Base-by-base conservation (phyloP, 139 green algal genomes). In the Auxenochlorella pyrenoidosa region DNA sequence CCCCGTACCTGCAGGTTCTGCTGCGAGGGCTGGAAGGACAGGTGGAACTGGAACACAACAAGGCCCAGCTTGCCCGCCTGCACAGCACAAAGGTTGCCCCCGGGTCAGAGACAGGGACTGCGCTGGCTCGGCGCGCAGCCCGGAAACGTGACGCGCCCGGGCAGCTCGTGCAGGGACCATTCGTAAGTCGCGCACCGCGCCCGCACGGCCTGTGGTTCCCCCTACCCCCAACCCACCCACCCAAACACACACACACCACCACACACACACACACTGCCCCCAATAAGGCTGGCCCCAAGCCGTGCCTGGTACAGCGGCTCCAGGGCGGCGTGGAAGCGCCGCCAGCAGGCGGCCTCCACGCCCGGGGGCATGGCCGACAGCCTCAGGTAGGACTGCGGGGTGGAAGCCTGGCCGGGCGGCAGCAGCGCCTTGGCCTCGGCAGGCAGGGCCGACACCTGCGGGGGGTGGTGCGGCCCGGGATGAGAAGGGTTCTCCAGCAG, bases 31-130 rank as follows among this genome's bases (percentile, higher is more conserved):
- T 40, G 26, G 71, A 93, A 93, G 51, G 44, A 73, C 6, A 93
- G 83, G 38, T 92, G 91, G 85, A 92, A 93, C 82, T 93, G 89
- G 65, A 94, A 94, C 18, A 93, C 34, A 38, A 94, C 82, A 6
- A 60, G 72, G 32, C 90, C 91, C 83, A 94, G 73, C 30, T 77
- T 65, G 22, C 71, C 13, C 28, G 72, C 75, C 54, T 63, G 54
- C 54, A 63, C 15, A 54, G 47, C 47, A 54, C n/a, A 54, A 10
- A 10, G 47, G 47, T 18, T 54, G 47, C 47, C 10, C 47, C 47
- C 47, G 47, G 6, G 47, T 10, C n/a, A n/a, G n/a, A 54, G 47
- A 10, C 47, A 54, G 47, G 47, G 47, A 10, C 8, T 10, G 47
- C 47, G 47, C 47, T 54, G 8, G 47, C 47, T 54, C 10, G 8